These are phyloP conservation scores for Bathelium albidoporum DNA, from an alignment of 495 filamentous ascomycete species.

Conservation along the genomic window DNA sequence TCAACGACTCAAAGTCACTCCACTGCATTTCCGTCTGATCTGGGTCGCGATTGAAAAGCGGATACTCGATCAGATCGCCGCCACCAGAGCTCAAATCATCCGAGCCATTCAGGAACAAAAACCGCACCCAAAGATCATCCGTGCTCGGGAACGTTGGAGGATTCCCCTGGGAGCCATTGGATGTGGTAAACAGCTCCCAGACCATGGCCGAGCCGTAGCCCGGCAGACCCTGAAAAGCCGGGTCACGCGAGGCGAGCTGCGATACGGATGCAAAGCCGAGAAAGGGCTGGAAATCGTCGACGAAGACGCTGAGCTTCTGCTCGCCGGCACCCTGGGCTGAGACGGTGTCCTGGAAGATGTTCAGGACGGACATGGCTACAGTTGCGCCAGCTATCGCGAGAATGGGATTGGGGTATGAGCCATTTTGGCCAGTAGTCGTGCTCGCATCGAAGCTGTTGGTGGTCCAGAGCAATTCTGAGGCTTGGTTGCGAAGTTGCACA, in stretches of 20 bases:
- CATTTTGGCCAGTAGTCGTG: slow-evolving; percentile 8
- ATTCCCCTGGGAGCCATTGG: slow-evolving; percentile 11
- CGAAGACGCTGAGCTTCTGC: slow-evolving; percentile 49
- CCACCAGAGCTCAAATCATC: slow-evolving; percentile 33
- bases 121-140: slow-evolving; percentile 60
- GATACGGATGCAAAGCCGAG: slow-evolving; percentile 23
- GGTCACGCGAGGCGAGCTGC: slow-evolving; percentile 57
- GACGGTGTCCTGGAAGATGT: slow-evolving; percentile 44
- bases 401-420: not conserved
- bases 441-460: slow-evolving; percentile 33
- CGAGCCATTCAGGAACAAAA: slow-evolving; percentile 62
- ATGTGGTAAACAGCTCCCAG: slow-evolving; percentile 61
- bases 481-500: slow-evolving; percentile 47
- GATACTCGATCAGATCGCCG: slow-evolving; percentile 42
- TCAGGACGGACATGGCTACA: slow-evolving; percentile 30
- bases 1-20: slow-evolving; percentile 49
- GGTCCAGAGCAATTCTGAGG: slow-evolving; percentile 51
- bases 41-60: slow-evolving; percentile 48
- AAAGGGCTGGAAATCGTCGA: slow-evolving; percentile 61
- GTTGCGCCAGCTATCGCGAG: slow-evolving; percentile 15
- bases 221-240: slow-evolving; percentile 56
- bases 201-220: slow-evolving; percentile 58
- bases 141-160: slow-evolving; percentile 37
- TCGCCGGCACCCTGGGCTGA: slow-evolving; percentile 11
- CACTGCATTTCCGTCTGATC: slow-evolving; percentile 48